Evolutionary conservation across 371 early-diverging fungal species (phyloP).

Genomic region (Rhizopus delemar): DNA sequence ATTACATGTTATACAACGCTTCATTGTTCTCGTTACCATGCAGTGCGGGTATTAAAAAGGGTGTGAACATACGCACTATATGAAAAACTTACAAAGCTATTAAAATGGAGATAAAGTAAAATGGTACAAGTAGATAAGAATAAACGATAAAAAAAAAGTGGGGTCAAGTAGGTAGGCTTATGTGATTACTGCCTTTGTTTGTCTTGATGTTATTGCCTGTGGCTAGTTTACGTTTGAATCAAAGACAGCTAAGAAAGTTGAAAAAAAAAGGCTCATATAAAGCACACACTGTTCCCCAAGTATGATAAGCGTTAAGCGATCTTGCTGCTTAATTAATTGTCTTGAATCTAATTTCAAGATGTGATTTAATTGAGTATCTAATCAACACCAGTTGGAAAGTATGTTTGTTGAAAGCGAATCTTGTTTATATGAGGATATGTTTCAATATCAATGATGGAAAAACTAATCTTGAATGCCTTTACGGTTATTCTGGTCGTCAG

Average conservation of each 20-base stretch:
- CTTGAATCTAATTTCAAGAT: conserved; percentile 73
- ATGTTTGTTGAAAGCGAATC: conserved; percentile 27
- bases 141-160: too few species aligned
- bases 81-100: too few species aligned
- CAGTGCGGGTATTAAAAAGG: too few species aligned
- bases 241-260: conserved; percentile 57
- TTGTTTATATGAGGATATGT: conserved; percentile 27
- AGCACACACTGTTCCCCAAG: conserved; percentile 3
- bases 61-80: too few species aligned
- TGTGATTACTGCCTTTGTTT: conserved; percentile 32
- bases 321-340: conserved; percentile 65
- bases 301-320: conserved; percentile 38
- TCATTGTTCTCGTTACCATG: too few species aligned
- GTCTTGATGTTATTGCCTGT: conserved; percentile 42
- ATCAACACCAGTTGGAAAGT: conserved; percentile 60
- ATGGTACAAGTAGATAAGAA: too few species aligned
- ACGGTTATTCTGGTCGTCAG: conserved; percentile 48
- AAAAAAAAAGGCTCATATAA: conserved; percentile 1
- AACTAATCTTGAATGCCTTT: conserved; percentile 29
- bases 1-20: too few species aligned
- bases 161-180: conserved; percentile 28
- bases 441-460: conserved; percentile 20
- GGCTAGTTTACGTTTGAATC: conserved; percentile 82
- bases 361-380: conserved; percentile 63
- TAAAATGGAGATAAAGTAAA: too few species aligned